A percentile compares a stretch with the other conserved stretches of the same genome.
phyloP scores from a whole-genome alignment of 495 filamentous ascomycete genomes.

The Hypoxylon rickii region DNA sequence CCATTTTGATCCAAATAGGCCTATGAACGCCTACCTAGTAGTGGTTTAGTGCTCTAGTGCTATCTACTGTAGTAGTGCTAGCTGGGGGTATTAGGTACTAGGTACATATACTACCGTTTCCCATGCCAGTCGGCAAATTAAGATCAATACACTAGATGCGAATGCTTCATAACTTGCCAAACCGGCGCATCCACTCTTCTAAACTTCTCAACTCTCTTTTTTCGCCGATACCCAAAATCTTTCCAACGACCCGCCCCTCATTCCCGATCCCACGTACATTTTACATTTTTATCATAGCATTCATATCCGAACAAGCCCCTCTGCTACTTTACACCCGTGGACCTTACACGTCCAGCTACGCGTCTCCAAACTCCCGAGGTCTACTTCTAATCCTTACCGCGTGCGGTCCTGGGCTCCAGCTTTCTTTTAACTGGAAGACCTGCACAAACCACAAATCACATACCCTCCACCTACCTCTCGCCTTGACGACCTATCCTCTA shows the following conservation, averaged over 20 bases:
- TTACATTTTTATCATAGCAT: too few relatives aligned
- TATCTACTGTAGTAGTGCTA: too few relatives aligned
- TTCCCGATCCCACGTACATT: too few relatives aligned
- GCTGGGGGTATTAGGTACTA: conserved; percentile 1
- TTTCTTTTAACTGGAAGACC: too few relatives aligned
- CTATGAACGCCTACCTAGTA: too few relatives aligned
- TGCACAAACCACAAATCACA: background rate
- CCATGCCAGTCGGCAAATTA: conserved; percentile 27
- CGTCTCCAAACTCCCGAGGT: background rate
- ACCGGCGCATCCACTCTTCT: conserved; percentile 10
- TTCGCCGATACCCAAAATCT: background rate
- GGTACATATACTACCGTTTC: conserved; percentile 1
- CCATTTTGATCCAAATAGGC: too few relatives aligned
- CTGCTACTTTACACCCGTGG: too few relatives aligned
- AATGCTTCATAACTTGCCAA: conserved; percentile 8
- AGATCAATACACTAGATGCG: too few relatives aligned
- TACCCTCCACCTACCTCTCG: background rate
- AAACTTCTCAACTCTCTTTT: background rate
- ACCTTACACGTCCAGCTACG: background rate
- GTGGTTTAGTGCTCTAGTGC: too few relatives aligned
- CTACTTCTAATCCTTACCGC: background rate
- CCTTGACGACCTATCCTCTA: too few relatives aligned
- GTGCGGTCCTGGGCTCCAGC: background rate
- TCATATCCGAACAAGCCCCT: too few relatives aligned
- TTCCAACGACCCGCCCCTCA: background rate